Percentiles rank a stretch among this genome's conserved stretches.
These are phyloP conservation scores for Aspergillus persii DNA, from an alignment of 2,329 filamentous ascomycete genomes.

Conservation along the genomic window DNA sequence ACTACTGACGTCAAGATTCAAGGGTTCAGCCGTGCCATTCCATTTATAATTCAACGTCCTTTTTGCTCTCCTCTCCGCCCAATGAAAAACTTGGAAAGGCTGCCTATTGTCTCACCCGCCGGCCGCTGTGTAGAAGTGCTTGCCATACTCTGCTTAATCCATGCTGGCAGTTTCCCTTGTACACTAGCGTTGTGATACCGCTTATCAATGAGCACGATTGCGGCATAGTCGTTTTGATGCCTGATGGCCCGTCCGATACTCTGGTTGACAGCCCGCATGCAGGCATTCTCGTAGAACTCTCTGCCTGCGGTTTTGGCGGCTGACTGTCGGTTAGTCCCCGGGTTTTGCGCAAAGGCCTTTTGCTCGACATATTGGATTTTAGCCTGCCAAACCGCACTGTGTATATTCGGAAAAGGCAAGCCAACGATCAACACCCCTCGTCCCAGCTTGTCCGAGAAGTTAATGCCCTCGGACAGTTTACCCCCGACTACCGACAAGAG, in stretches of 20 bases:
- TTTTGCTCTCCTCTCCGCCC: slow-evolving; percentile 2
- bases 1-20: too few species aligned
- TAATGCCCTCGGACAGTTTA: slow-evolving; percentile 95
- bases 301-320: slow-evolving; percentile 55
- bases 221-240: slow-evolving; percentile 83
- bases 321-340: slow-evolving; percentile 29
- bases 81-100: slow-evolving; percentile 35
- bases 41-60: neutral
- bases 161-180: slow-evolving; percentile 75
- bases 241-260: slow-evolving; percentile 90
- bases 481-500: slow-evolving; percentile 90
- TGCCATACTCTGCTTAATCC: slow-evolving; percentile 73
- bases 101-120: slow-evolving; percentile 25
- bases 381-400: slow-evolving; percentile 88
- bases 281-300: slow-evolving; percentile 90
- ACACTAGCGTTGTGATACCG: slow-evolving; percentile 75
- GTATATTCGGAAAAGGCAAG: slow-evolving; percentile 86
- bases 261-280: slow-evolving; percentile 96
- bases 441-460: slow-evolving; percentile 88
- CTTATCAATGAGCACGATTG: slow-evolving; percentile 79
- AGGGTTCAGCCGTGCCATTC: neutral
- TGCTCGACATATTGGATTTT: slow-evolving; percentile 83
- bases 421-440: slow-evolving; percentile 90
- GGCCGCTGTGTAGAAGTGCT: slow-evolving; percentile 21
- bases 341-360: slow-evolving; percentile 41